Conservation (phyloP, 2,329 filamentous ascomycete genomes). For the Cryphonectria radicalis region DNA sequence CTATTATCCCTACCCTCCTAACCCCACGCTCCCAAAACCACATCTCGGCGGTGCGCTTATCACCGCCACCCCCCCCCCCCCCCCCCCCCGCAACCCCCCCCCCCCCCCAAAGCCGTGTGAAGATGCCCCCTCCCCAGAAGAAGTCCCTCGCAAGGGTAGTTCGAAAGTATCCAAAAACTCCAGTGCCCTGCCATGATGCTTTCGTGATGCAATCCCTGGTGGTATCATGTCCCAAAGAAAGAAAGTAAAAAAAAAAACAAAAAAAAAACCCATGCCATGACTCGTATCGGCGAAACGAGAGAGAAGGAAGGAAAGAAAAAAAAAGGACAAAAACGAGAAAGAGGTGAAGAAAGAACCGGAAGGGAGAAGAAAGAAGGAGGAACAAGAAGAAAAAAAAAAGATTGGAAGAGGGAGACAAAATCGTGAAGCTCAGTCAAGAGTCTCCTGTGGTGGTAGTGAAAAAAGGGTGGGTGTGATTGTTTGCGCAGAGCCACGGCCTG, state of each 20-base stretch:
- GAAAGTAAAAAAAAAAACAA: conserved; percentile 1
- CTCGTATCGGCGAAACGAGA: background rate
- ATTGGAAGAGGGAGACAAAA: background rate
- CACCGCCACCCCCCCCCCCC: too few species aligned
- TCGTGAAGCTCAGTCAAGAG: background rate
- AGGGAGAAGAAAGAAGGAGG: background rate
- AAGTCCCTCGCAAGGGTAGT: conserved; percentile 19
- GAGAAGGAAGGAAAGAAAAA: background rate
- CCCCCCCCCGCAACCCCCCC: too few species aligned
- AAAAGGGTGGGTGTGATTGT: background rate
- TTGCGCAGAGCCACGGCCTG: background rate
- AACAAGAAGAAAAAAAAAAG: background rate
- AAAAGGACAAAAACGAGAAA: background rate
- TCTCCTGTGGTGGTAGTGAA: too few species aligned
- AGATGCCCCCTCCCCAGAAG: background rate
- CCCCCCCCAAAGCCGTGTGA: background rate
- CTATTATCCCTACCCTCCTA: too few species aligned
- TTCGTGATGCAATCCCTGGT: conserved; percentile 17
- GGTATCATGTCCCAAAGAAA: conserved; percentile 18
- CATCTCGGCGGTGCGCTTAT: too few species aligned
- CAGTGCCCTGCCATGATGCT: conserved; percentile 14
- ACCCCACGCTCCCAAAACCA: too few species aligned
- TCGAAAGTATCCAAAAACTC: conserved; percentile 9
- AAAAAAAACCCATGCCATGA: background rate
- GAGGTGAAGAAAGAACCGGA: too few species aligned